Conservation (phyloP, 2,329 filamentous ascomycete genomes). For the Didymosphaeria variabile region DNA sequence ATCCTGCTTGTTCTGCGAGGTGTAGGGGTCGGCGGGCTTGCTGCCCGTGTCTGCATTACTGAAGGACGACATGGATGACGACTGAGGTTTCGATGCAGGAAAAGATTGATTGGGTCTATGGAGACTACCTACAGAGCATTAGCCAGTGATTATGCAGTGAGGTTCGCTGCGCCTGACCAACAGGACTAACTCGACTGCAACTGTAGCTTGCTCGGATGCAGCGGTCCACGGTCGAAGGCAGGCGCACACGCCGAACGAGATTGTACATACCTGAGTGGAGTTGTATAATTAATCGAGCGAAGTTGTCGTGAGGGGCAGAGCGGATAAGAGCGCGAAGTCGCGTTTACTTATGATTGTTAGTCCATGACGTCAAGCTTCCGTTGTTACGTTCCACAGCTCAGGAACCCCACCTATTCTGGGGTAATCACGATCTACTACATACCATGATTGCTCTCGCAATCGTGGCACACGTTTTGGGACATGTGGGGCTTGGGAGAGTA, state of each 20-base stretch:
- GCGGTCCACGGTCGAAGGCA: neutral
- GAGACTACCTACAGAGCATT: neutral
- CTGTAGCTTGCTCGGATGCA: neutral
- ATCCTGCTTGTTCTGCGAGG: conserved; percentile 77
- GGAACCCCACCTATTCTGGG: conserved; percentile 18
- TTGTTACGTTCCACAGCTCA: conserved; percentile 13
- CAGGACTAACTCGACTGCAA: conserved; percentile 1
- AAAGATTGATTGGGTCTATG: neutral
- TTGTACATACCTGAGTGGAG: conserved; percentile 7
- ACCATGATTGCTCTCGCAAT: conserved; percentile 11
- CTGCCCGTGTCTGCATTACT: conserved; percentile 52
- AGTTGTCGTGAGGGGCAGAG: conserved; percentile 5
- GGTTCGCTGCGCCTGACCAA: conserved; percentile 13
- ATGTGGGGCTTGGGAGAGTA: conserved; percentile 8
- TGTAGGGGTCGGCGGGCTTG: conserved; percentile 77
- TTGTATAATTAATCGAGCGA: neutral
- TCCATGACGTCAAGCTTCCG: conserved; percentile 26
- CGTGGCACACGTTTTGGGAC: conserved; percentile 4
- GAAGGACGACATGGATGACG: conserved; percentile 46
- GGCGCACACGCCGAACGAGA: conserved; percentile 8
- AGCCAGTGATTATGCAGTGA: neutral
- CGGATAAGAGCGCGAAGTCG: neutral
- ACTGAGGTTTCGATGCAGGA: neutral
- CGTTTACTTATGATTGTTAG: conserved; percentile 16
- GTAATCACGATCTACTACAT: conserved; percentile 23